Evolutionary conservation across 2,329 filamentous ascomycete genomes (phyloP), one percentile per base, ranked within the genome.

Genomic region (Trichophyton mentagrophytes): DNA sequence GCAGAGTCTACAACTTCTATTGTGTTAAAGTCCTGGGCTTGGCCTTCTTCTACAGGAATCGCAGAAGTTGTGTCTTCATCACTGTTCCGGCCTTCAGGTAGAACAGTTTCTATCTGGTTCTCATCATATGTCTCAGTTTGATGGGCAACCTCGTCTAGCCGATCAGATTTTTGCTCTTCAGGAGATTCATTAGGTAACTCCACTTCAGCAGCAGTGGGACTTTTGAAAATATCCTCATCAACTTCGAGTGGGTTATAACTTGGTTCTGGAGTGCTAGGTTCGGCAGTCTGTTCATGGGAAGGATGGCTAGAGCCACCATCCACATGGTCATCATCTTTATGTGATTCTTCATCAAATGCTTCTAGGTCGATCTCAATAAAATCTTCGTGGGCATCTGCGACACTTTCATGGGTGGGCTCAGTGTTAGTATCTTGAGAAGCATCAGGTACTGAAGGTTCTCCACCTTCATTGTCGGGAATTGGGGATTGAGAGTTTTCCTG

Each of bases 141-240:
- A 20, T 13, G 5, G 11, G 30, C n/a, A 33, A n/a, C 9, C 53
- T 25, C 62, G 36, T 59, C 61, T 56, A 59, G 44, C 9, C 40
- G 15, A 9, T 27, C 40, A 9, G 2, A 15, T 22, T 33, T 22
- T 60, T 61, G 33, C 20, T 38, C 13, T 13, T 20, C 36, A 11
- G n/a, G 13, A 36, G 42, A 9, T 7, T 25, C n/a, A 2, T 59
- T 46, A 30, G 46, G 42, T 44, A 62, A 60, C 59, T 67, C 64
- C 25, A 62, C 60, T 55, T 66, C 11, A 30, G 22, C n/a, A 42
- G 59, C 47, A 11, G 58, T 42, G 22, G 65, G 65, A 36, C 65
- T 71, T 40, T 70, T 68, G 61, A 72, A 66, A 15, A 71, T 53
- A 51, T 72, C 71, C 59, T 71, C 71, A 61, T 69, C 65, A 59